Base-by-base conservation (phyloP, 306 rosid species). In the Spatholobus suberectus region DNA sequence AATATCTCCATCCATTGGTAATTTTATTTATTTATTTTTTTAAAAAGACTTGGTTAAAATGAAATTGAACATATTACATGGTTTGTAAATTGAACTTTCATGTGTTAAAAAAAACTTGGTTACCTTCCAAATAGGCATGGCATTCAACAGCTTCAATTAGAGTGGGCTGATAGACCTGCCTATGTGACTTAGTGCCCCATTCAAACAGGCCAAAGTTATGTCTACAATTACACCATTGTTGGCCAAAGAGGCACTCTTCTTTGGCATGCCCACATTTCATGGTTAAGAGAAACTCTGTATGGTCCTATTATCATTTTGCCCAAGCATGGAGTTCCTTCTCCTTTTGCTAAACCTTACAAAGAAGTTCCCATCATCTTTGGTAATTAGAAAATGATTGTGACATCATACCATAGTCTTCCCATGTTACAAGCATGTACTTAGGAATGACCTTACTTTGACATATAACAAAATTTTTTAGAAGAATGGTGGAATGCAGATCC, bases 141-240 rank as follows among this genome's bases (percentile, higher is more conserved):
- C 0, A 81, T 92, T 84, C 44, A 92, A 70, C 91, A 90, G 12
- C 87, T 92, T 66, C 87, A 26, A 69, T 62, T 88, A 11, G 91
- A 92, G 3, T 92, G 97, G 92, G 92, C 92, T 0, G 94, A 92
- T 81, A 94, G 94, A 5, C 97, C 94, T 4, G 91, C 92, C 47
- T 90, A 90, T 41, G 87, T 90, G 63, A 87, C 96, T 3, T 92
- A 92, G 21, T 90, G 94, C 74, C 97, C 94, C 1, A 92, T 92
- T 10, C 97, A 92, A 86, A 89, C 68, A 3, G 87, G 94, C 6
- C 86, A 86, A 44, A 89, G 85, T 32, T 92, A 88, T 89, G 92
- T 89, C 3, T 92, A 92, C 79, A 92, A 90, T 79, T 92, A 44
- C 85, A 90, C 93, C 13, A 71, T 90, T 21, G 73, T 66, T 1